Evolutionary conservation across 441 rosid genomes (phyloP).

Genomic region (Gossypium lobatum): DNA sequence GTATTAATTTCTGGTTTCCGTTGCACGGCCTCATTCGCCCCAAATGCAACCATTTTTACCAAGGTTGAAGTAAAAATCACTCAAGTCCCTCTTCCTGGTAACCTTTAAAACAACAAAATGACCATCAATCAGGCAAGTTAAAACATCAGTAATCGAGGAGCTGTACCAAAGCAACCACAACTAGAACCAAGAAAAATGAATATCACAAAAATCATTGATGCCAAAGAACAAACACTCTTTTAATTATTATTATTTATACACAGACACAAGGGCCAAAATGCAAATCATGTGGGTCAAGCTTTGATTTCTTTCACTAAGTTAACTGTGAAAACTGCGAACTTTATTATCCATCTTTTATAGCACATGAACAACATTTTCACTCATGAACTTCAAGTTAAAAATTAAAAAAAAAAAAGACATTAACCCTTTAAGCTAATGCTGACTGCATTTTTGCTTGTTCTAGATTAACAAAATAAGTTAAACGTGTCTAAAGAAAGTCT

Average conservation of each 20-base stretch:
- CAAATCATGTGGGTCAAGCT: neutral
- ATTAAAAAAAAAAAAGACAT: neutral
- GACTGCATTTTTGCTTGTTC: neutral
- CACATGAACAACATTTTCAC: neutral
- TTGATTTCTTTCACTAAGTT: neutral
- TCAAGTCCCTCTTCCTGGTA: conserved; percentile 79
- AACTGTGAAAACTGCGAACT: neutral
- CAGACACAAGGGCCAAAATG: neutral
- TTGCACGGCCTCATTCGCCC: conserved; percentile 37
- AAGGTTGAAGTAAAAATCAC: conserved; percentile 78
- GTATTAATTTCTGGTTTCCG: conserved; percentile 41
- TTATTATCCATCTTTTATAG: neutral
- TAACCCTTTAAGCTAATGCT: neutral
- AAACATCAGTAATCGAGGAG: neutral
- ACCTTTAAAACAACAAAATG: conserved; percentile 39
- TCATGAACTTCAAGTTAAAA: neutral
- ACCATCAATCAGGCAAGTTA: conserved; percentile 1
- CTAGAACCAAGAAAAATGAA: neutral
- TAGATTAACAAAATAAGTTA: neutral
- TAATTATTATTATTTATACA: neutral
- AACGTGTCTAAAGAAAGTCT: neutral
- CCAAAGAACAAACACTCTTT: neutral
- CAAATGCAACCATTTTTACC: conserved; percentile 75
- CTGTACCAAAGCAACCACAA: neutral
- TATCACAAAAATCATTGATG: neutral